Base-by-base conservation (phyloP, 129 eudicot genomes). In the Smallanthus sonchifolius region DNA sequence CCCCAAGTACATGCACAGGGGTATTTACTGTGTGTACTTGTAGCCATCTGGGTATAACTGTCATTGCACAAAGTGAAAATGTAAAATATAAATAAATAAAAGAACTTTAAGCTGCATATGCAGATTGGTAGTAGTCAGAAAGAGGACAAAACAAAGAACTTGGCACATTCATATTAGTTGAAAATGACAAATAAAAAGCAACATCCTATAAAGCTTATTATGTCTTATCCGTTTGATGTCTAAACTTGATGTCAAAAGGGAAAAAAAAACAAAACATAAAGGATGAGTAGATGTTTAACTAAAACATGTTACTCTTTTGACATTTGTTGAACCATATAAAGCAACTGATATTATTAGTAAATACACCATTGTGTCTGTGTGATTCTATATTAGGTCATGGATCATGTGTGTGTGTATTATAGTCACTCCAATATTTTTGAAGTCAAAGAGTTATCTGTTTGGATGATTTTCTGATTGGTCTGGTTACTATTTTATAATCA, bases 261-360 rank as follows among this genome's bases (percentile, higher is more conserved):
- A 54, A 28, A 61, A 35, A 68, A 57, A 56, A 60, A 63, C 60
- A 55, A 65, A 79, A 72, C 78, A 65, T 59, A 65, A 72, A 72
- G 9, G 51, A 65, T 79, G 83, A 79, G 74, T 79, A 73, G 83
- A 79, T 65, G 83, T 51, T 79, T 42, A 79, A 79, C 78, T 63
- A 79, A 40, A 63, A 52, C 57, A 52, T 65, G 49, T 43, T 52
- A 44, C 59, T 63, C 74, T 63, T 10, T 17, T 44, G 51, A 72
- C 78, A 72, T 65, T 40, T 79, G 83, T 40, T 78, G 17, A 70
- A 49, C 67, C 67, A 64, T 71, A 60, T 62, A 71, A 78, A 78
- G 72, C 38, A 8, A 62, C 56, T 24, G 3, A 78, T 70, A 70
- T 42, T 71, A 78, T 70, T 70, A 62, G 4, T 38, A 42, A 37